These are phyloP conservation scores for Prosopis cineraria DNA, from an alignment of 306 rosid genomes.

Conservation along the genomic window DNA sequence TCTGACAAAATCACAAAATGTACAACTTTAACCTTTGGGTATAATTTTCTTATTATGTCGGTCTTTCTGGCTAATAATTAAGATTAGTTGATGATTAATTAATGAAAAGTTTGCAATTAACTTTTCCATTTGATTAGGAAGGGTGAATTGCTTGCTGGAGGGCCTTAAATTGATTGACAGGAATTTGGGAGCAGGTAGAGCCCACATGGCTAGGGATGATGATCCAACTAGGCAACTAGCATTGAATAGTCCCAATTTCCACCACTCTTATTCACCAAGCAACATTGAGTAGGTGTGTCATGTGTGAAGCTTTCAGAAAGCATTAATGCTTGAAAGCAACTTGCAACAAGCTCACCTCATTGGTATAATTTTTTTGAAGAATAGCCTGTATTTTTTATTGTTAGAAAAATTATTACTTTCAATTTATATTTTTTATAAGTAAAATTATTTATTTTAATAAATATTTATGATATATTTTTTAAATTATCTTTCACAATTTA, in stretches of 20 bases:
- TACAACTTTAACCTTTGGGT: neutral
- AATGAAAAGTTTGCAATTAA: too few species aligned
- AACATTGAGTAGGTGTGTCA: too few species aligned
- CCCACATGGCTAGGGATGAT: conserved; percentile 53
- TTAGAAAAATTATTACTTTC: too few species aligned
- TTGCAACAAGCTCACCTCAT: conserved; percentile 26
- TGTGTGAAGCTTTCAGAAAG: conserved; percentile 3
- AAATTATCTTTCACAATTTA: too few species aligned
- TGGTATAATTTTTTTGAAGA: too few species aligned
- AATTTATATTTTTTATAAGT: too few species aligned
- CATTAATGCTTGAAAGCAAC: conserved; percentile 42
- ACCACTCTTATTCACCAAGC: neutral
- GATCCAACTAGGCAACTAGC: conserved; percentile 60
- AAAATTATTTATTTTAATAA: too few species aligned
- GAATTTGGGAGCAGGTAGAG: conserved; percentile 36
- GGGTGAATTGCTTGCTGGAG: neutral
- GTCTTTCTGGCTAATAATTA: too few species aligned
- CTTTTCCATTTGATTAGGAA: neutral
- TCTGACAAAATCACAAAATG: conserved; percentile 36
- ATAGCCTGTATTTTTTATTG: too few species aligned
- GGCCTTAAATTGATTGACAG: conserved; percentile 27
- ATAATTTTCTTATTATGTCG: neutral
- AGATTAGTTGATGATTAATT: too few species aligned
- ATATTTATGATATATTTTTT: too few species aligned
- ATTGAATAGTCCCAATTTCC: conserved; percentile 15